These are phyloP conservation scores for Aquilaria sinensis DNA, from an alignment of 345 rosid genomes.

Conservation along the genomic window DNA sequence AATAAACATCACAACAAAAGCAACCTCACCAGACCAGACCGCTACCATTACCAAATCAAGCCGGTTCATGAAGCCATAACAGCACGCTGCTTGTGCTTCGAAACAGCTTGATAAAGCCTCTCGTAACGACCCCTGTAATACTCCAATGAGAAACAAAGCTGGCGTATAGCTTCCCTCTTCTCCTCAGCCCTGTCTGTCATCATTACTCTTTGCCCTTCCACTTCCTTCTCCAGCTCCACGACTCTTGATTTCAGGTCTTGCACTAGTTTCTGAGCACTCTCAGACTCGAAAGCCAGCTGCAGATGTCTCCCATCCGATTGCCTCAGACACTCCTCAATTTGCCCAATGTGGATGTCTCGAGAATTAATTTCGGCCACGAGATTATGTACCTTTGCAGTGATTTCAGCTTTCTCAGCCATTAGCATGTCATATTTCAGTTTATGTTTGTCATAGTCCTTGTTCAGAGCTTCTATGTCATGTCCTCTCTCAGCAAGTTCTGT, in stretches of 20 bases:
- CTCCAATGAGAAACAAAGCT: conserved; percentile 77
- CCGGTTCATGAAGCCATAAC: conserved; percentile 31
- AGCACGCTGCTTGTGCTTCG: conserved; percentile 27
- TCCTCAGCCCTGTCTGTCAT: conserved; percentile 57
- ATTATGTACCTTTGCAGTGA: conserved; percentile 27
- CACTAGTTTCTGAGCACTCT: conserved; percentile 21
- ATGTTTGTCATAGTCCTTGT: conserved; percentile 32
- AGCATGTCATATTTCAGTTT: conserved; percentile 39
- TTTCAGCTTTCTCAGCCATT: conserved; percentile 46
- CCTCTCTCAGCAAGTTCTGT: conserved; percentile 30
- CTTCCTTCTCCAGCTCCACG: conserved; percentile 45
- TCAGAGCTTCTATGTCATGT: conserved; percentile 25
- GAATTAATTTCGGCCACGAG: conserved; percentile 41
- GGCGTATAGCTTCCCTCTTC: conserved; percentile 85
- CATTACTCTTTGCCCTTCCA: conserved; percentile 35
- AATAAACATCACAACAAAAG: conserved; percentile 3
- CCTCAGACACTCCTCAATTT: conserved; percentile 39
- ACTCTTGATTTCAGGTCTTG: conserved; percentile 32
- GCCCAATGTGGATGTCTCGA: conserved; percentile 31
- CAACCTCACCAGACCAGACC: neutral
- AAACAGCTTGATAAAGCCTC: conserved; percentile 43
- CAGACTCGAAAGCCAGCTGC: conserved; percentile 30
- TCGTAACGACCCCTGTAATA: conserved; percentile 69
- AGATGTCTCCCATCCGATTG: conserved; percentile 23
- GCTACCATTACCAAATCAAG: conserved; percentile 3